These are phyloP conservation scores for Aethionema arabicum DNA, from an alignment of 345 rosid genomes.

Conservation along the genomic window DNA sequence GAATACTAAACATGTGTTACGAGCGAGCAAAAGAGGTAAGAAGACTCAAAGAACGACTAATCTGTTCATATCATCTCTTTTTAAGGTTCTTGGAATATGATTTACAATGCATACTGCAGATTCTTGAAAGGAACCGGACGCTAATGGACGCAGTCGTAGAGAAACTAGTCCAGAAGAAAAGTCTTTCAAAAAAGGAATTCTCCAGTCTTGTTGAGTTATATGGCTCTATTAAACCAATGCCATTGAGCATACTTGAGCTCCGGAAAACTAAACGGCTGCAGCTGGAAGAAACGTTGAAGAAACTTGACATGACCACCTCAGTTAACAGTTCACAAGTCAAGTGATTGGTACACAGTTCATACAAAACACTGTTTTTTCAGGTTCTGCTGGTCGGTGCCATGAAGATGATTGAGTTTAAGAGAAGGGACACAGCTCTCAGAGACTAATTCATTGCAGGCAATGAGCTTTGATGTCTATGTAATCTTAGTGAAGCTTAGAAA, in stretches of 20 bases:
- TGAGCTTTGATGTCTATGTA: conserved; percentile 14
- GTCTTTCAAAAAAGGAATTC: conserved; percentile 74
- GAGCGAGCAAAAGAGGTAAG: conserved; percentile 81
- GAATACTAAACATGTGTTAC: conserved; percentile 62
- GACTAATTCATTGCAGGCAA: not conserved
- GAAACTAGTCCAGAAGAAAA: conserved; percentile 68
- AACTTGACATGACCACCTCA: conserved; percentile 29
- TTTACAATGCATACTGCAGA: conserved; percentile 15
- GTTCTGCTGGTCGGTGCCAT: too few species aligned
- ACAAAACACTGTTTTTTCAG: too few species aligned
- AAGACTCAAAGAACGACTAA: not conserved
- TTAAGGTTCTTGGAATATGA: not conserved
- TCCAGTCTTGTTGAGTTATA: conserved; percentile 60
- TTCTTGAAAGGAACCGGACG: conserved; percentile 49
- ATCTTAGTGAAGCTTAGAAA: conserved; percentile 18
- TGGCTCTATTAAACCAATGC: conserved; percentile 56
- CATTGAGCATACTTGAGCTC: conserved; percentile 65
- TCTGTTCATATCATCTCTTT: not conserved
- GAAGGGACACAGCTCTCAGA: conserved; percentile 2
- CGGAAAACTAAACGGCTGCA: conserved; percentile 58
- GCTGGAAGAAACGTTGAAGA: conserved; percentile 51
- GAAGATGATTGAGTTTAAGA: conserved; percentile 1
- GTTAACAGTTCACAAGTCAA: conserved; percentile 20
- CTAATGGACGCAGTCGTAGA: conserved; percentile 73
- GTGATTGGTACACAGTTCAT: too few species aligned